Evolutionary conservation across 495 filamentous ascomycete species (phyloP), one percentile per base, ranked within the genome.

Genomic region (Xylaria nigripes): DNA sequence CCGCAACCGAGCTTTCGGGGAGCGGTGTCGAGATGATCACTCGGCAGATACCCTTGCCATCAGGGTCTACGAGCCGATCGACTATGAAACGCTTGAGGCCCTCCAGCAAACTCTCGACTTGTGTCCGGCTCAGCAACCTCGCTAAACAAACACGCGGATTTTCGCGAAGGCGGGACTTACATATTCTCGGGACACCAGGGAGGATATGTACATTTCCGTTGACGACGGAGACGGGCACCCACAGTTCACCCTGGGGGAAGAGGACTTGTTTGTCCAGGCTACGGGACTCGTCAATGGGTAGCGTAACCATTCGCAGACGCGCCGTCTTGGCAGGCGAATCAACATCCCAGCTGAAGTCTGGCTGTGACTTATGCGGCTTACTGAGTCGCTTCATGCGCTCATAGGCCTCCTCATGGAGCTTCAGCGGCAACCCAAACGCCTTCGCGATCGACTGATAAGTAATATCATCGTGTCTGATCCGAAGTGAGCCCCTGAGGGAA

Each of bases 171-270:
- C 16, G 13, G 10, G 15, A 61, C 71, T 59, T 67, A 76, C 73
- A 98, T 0, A 97, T 72, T 25, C 81, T 76, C 3, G 93, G 93
- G 10, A 98, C 84, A 22, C 93, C 93, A 0, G 93, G 93, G 1
- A 98, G 78, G 48, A 98, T 90, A 67, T 97, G 86, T 10, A 98
- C 72, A 64, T 98, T 98, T 30, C 87, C 87, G 65, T 95, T 95
- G 9, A 96, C 86, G 10, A 93, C 80, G 6, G 81, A 70, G 50
- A 96, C 78, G 1, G 93, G 93, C 13, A 96, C 91, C 93, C 93
- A 98, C 48, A 94, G 72, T 45, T 85, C 80, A 2, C 92, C 83
- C n/a, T 78, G 72, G 13, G 87, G 81, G 65, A 94, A 95, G 1
- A 96, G 32, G 41, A 82, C 81, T 61, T 91, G 86, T 16, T 80